phyloP scores from a whole-genome alignment of 2,329 filamentous ascomycete genomes.

The Fusarium nurragi region DNA sequence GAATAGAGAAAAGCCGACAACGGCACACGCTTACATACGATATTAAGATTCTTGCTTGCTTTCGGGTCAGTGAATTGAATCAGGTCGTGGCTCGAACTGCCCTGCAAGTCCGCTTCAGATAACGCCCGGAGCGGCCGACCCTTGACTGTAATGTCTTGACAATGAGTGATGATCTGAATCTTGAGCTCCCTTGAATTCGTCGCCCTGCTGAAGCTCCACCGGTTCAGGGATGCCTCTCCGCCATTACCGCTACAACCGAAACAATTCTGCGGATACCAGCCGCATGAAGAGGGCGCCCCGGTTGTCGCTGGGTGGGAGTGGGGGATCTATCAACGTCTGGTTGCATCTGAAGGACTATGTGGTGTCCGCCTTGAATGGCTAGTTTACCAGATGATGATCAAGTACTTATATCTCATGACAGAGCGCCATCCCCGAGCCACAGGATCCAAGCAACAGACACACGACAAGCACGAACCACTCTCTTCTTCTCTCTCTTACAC shows the following conservation, averaged over 20 bases:
- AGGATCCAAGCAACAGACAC: not conserved
- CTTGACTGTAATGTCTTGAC: not conserved
- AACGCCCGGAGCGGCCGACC: not conserved
- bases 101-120: too few relatives aligned
- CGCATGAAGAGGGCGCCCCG: not conserved
- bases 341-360: not conserved
- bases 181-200: not conserved
- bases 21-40: too few relatives aligned
- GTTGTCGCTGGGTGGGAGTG: not conserved
- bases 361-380: not conserved
- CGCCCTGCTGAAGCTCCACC: not conserved
- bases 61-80: too few relatives aligned
- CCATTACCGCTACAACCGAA: not conserved
- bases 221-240: not conserved
- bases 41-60: too few relatives aligned
- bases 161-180: not conserved
- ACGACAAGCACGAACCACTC: not conserved
- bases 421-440: not conserved
- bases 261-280: not conserved
- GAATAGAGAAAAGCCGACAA: too few relatives aligned
- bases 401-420: conserved; percentile 1
- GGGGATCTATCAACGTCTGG: not conserved
- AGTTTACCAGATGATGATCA: not conserved
- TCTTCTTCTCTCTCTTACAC: not conserved
- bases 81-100: too few relatives aligned